Conservation (phyloP, 2,329 filamentous ascomycete genomes). For the Cylindrodendrum hubeiense region DNA sequence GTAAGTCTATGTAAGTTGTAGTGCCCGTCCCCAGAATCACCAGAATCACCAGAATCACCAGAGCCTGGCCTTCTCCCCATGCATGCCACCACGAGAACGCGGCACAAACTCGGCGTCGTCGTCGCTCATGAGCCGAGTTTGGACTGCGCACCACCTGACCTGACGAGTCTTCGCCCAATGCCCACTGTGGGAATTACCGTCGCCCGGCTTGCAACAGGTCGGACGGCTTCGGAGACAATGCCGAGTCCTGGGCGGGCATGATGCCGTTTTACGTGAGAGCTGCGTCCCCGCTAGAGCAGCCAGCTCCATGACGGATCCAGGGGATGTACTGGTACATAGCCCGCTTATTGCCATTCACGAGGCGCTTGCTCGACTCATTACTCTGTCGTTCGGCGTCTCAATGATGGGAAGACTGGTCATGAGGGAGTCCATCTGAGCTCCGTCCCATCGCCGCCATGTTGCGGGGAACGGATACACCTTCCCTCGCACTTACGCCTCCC, state of each 20-base stretch:
- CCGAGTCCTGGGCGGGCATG: constrained; percentile 19
- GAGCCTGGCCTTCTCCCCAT: neutral
- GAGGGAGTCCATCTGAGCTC: neutral
- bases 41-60: neutral
- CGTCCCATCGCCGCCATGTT: neutral
- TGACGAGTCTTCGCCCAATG: constrained; percentile 3
- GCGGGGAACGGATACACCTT: constrained; percentile 6
- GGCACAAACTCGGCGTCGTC: constrained; percentile 17
- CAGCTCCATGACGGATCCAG: constrained; percentile 10
- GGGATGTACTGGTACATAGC: constrained; percentile 14
- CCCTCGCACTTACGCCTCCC: neutral
- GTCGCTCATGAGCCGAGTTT: neutral
- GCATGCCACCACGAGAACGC: neutral
- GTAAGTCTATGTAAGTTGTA: neutral
- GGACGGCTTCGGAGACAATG: constrained; percentile 18
- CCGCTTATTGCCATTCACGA: neutral
- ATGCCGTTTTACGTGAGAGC: constrained; percentile 7
- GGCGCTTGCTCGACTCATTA: neutral
- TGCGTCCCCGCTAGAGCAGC: constrained; percentile 10
- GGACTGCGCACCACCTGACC: constrained; percentile 3
- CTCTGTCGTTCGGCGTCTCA: neutral
- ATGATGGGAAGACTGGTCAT: neutral
- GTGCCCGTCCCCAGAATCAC: neutral
- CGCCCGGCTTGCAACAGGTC: neutral
- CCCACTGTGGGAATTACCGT: constrained; percentile 7